Evolutionary conservation across 352 stramenopile species (phyloP), one percentile per base, ranked within the genome.

Genomic region (Phytophthora idaei): DNA sequence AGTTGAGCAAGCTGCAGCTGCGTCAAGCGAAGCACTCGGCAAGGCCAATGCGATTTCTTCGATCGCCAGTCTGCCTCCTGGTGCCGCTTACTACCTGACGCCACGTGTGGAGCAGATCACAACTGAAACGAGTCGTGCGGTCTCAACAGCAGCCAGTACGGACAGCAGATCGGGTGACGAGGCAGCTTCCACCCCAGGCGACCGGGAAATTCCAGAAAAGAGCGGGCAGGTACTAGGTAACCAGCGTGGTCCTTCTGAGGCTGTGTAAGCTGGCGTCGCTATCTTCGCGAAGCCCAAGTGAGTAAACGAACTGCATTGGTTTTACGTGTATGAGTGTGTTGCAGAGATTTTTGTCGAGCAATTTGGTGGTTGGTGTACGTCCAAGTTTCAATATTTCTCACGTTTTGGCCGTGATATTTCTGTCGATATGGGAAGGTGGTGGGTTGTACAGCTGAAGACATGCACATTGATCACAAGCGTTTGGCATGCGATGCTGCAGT

Each of bases 1-100:
- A 1, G 42, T 56, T 54, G 71, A 80, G 31, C 71, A 79, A 47
- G 5, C 61, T 50, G 44, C 45, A 25, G 11, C 50, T 39, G 25
- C 50, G n/a, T 17, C 63, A 48, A 69, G 37, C 8, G 64, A 76
- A 25, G 28, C 54, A 41, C 52, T 53, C 8, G 53, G 44, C 45
- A 73, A 72, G 27, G 31, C 52, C 46, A 76, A 62, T 32, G 44
- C 29, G 11, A 70, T 70, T 28, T 44, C 71, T 4, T 67, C 59
- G 4, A 71, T 79, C 36, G 28, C 67, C 12, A 67, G 50, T 27
- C 61, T 80, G 37, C 58, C 71, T n/a, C 47, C 71, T 39, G 71
- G 71, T 39, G 49, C 71, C 7, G 51, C 59, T 21, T 82, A 67
- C 31, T 82, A 78, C 36, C 29, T 78, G 37, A 74, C 74, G 11